Evolutionary conservation across 2,329 filamentous ascomycete genomes (phyloP).

Genomic region (Juglanconis sp.): DNA sequence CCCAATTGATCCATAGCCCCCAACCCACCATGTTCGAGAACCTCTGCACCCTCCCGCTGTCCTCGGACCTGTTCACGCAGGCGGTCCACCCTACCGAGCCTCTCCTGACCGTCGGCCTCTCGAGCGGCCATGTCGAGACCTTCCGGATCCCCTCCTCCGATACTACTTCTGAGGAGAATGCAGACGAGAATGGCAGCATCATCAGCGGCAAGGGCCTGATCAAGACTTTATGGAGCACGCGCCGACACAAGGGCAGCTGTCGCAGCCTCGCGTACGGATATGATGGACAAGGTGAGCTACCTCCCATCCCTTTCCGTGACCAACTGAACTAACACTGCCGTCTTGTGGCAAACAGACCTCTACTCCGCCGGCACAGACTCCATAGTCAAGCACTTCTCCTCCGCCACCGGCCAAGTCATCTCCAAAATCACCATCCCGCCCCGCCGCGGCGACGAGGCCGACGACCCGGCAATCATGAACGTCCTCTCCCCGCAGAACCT

Average conservation of each 20-base stretch:
- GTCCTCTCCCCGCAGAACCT: conserved; percentile 83
- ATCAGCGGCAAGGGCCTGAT: conserved; percentile 70
- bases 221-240: conserved; percentile 80
- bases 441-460: conserved; percentile 46
- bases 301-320: neutral
- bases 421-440: conserved; percentile 79
- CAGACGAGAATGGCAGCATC: conserved; percentile 46
- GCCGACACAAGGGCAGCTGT: conserved; percentile 91
- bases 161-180: conserved; percentile 49
- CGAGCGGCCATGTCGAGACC: conserved; percentile 80
- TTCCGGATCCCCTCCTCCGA: conserved; percentile 65
- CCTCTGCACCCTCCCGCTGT: conserved; percentile 82
- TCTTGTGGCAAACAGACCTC: neutral
- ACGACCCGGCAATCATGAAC: conserved; percentile 78
- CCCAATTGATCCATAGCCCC: neutral
- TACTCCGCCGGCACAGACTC: conserved; percentile 63
- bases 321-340: neutral
- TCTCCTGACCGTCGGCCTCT: conserved; percentile 80
- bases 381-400: conserved; percentile 53
- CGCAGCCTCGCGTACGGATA: conserved; percentile 73
- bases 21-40: conserved; percentile 75
- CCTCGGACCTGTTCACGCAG: conserved; percentile 83
- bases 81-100: conserved; percentile 81
- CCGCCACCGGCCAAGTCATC: conserved; percentile 61
- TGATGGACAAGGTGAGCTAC: conserved; percentile 64